Base-by-base conservation (phyloP, 2,329 filamentous ascomycete genomes). In the Colletotrichum costaricense region DNA sequence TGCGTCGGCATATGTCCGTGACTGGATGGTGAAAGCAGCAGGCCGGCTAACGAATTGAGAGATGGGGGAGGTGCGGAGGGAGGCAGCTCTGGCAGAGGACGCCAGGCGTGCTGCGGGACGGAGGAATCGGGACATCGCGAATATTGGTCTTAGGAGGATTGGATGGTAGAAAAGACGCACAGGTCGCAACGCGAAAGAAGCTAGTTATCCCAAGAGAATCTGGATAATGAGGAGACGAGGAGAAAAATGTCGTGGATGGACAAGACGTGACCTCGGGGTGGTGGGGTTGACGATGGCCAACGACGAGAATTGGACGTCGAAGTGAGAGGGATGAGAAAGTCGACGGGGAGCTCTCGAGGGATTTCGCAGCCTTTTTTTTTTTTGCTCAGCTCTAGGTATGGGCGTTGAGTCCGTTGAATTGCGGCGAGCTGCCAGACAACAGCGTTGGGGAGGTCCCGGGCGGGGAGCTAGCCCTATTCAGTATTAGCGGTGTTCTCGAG, bases 1-100 rank as follows among this genome's bases (percentile, higher is more conserved):
- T 75, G 84, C 83, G 68, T 90, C 87, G 78, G 89, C 88, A 79
- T 90, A 91, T 67, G 87, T 85, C 79, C 88, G 84, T 80, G 85
- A 81, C 83, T 90, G 88, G 76, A 81, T 77, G 77, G 83, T 78
- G 77, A 83, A 76, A 75, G 83, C 77, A 74, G 80, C 78, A 76
- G 84, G 80, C 63, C 78, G 78, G 76, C 78, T 74, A 60, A 82
- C 76, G 59, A 81, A 76, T 79, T 83, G 81, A 75, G 82, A 80
- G 65, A 84, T 76, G 72, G 82, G 78, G 63, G 84, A 78, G 72
- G 81, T 76, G 76, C 76, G 80, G 75, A 80, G 77, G 68, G 81
- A 76, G 74, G 82, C 74, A 69, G 80, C 79, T 77, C 83, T 82
- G 72, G 84, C 83, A 69, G 85, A 83, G 76, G 84, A 81, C 77